These are phyloP conservation scores for Halenospora varia DNA, from an alignment of 495 filamentous ascomycete species.

Conservation along the genomic window DNA sequence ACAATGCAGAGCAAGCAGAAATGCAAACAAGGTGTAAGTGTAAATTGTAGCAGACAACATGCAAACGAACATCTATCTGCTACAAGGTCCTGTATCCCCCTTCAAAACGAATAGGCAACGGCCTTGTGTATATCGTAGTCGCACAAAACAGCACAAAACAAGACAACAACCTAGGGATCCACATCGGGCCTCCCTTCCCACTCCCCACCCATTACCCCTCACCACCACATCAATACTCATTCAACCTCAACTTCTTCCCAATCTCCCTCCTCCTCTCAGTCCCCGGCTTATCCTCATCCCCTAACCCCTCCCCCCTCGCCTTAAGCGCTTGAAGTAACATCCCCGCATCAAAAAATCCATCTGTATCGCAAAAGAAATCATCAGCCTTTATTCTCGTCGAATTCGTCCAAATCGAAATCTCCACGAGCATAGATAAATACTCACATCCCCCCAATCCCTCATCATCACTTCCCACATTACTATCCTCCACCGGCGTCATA, in stretches of 20 bases:
- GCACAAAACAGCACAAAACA: no score
- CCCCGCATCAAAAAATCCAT: conserved; percentile 94
- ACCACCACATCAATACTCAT: conserved; percentile 56
- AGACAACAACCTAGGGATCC: no score
- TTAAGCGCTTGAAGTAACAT: conserved; percentile 89
- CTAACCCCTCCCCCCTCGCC: conserved; percentile 33
- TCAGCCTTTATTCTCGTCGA: conserved; percentile 7
- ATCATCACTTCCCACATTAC: conserved; percentile 69
- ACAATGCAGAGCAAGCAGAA: no score
- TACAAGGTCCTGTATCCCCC: no score
- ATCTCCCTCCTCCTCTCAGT: conserved; percentile 59
- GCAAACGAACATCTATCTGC: no score
- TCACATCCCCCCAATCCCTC: conserved; percentile 91
- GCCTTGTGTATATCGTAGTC: no score
- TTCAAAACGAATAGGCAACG: not conserved
- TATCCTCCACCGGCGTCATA: conserved; percentile 38
- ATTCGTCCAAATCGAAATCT: not conserved
- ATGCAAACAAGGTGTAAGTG: no score
- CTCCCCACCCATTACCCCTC: not conserved
- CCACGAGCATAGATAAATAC: conserved; percentile 32
- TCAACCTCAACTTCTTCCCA: conserved; percentile 73
- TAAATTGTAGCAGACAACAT: no score
- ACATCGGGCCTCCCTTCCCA: not conserved
- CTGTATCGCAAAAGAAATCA: conserved; percentile 38
- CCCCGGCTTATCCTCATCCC: conserved; percentile 33